These are phyloP conservation scores for Collybiopsis confluens DNA, from an alignment of 768 basidiomycete genomes.

Conservation along the genomic window DNA sequence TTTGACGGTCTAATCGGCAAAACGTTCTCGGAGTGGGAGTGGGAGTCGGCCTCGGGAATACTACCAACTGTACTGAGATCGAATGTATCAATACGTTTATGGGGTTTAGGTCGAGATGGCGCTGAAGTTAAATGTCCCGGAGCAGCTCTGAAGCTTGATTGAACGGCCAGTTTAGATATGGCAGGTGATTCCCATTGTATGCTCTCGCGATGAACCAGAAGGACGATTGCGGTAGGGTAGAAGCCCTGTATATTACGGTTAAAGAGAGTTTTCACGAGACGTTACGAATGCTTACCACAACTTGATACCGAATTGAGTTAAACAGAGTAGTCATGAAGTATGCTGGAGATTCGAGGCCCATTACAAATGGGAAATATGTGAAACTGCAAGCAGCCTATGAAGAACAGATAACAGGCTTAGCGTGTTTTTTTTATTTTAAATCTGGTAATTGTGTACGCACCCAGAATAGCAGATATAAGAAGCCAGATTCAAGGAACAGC, in stretches of 20 bases:
- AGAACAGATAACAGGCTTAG: not conserved
- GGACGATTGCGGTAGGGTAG: not conserved
- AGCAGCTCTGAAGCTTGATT: not conserved
- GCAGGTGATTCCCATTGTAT: not conserved
- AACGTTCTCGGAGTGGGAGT: too few relatives aligned
- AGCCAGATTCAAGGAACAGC: not conserved
- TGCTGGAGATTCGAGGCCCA: not conserved
- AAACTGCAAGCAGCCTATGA: not conserved
- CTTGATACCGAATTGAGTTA: not conserved
- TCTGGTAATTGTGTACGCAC: too few relatives aligned
- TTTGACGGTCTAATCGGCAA: too few relatives aligned
- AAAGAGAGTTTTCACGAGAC: not conserved
- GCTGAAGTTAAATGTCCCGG: not conserved
- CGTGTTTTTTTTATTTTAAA: not conserved
- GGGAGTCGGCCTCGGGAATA: too few relatives aligned
- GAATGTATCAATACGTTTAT: too few relatives aligned
- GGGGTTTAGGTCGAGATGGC: too few relatives aligned
- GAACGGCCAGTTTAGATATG: not conserved
- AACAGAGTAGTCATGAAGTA: not conserved
- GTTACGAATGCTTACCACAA: not conserved
- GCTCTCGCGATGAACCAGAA: not conserved
- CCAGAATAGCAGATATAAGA: not conserved
- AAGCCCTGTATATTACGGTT: not conserved
- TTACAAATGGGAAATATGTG: not conserved
- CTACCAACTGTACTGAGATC: too few relatives aligned